A percentile compares a stretch with the other conserved stretches of the same genome.
Conservation (phyloP, 2,329 filamentous ascomycete genomes). For the Dactylellina parvicollis region DNA sequence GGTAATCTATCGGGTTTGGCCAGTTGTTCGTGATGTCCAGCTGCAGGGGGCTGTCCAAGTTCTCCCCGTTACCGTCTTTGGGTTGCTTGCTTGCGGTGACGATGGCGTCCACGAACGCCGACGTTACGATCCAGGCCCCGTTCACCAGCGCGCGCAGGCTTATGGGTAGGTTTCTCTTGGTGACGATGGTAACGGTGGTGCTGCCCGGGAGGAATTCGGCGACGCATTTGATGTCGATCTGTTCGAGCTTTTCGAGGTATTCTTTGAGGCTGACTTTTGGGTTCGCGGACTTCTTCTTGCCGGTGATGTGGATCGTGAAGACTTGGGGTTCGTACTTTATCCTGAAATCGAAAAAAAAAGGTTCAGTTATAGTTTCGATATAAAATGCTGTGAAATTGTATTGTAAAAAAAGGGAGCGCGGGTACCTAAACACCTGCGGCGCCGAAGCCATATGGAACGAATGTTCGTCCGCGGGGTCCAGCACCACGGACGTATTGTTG, state of each 20-base stretch:
- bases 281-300: constrained; percentile 76
- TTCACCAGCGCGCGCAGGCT: constrained; percentile 87
- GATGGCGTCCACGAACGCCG: constrained; percentile 77
- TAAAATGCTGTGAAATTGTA: constrained; percentile 60
- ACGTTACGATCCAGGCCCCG: constrained; percentile 78
- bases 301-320: constrained; percentile 77
- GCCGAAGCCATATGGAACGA: constrained; percentile 35
- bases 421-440: constrained; percentile 36
- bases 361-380: constrained; percentile 8
- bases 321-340: constrained; percentile 82
- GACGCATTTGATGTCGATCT: constrained; percentile 87
- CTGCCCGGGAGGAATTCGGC: constrained; percentile 74
- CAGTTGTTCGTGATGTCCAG: constrained; percentile 80
- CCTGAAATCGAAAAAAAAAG: constrained; percentile 65
- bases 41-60: constrained; percentile 71
- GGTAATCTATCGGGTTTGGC: constrained; percentile 76
- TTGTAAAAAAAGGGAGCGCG: not conserved
- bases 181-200: constrained; percentile 88
- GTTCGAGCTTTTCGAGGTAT: constrained; percentile 75
- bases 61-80: constrained; percentile 64
- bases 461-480: constrained; percentile 30
- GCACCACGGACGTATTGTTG: constrained; percentile 18
- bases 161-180: constrained; percentile 88
- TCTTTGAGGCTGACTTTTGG: constrained; percentile 70
- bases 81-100: constrained; percentile 68